Evolutionary conservation across 2,329 filamentous ascomycete species (phyloP), one percentile per base, ranked within the genome.

Genomic region (Magnaporthales sp.): DNA sequence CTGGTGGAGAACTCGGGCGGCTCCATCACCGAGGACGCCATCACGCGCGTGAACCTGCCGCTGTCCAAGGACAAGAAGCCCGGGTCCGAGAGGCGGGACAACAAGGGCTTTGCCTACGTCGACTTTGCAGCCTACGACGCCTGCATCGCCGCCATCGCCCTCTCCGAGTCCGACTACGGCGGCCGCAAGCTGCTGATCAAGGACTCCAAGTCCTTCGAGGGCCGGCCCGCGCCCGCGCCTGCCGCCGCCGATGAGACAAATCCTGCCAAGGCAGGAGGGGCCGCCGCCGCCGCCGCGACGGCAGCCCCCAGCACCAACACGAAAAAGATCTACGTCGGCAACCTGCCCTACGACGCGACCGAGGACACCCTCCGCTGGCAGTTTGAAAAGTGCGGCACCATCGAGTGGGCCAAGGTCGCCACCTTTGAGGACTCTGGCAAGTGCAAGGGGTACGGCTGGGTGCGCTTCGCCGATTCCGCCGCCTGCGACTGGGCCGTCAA

Each of bases 401-500:
- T 98, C 69, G 86, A 89, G 66, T 91, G 91, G 80, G 85, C 92
- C 70, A 94, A 96, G 79, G 82, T 98, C 71, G 95, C 95, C 2
- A 97, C 93, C 0, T 99, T 99, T 75, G 92, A 98, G 77, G 96
- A 99, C 77, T 90, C 90, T 24, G 95, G 95, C 60, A 99, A 98
- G 80, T 99, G 95, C 82, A 98, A 98, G 80, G 96, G 95, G 22
- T 99, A 90, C 79, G 95, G 90, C 6, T 99, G 95, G 93, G 88
- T 99, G 68, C 91, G 91, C 69, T 99, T 98, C 78, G 68, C 46
- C 67, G 88, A 93, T 64, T 75, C 93, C 11, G 88, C 91, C 67
- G 86, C 90, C 0, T 92, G 92, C 0, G 86, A 89, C 64, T 85
- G 84, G 73, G 91, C 91, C 3, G 92, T 96, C 70, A 89, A 88